These are phyloP conservation scores for Candida glaebosa DNA, from an alignment of 805 yeast species.

Conservation along the genomic window DNA sequence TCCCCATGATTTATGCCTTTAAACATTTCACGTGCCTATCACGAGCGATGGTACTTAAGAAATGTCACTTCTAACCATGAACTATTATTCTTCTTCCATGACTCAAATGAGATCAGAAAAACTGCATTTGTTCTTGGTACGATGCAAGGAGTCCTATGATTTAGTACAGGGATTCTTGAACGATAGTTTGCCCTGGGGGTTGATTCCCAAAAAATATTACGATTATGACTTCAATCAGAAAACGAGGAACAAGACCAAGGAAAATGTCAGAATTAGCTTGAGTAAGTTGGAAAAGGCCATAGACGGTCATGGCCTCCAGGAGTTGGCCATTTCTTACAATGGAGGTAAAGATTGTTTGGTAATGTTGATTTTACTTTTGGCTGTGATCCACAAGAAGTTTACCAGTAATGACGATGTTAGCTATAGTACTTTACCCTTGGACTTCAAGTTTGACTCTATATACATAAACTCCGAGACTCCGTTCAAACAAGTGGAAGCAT, in stretches of 20 bases:
- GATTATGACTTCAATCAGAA: conserved; percentile 19
- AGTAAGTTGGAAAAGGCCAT: conserved; percentile 25
- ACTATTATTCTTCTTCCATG: too few species aligned
- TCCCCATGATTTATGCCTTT: too few species aligned
- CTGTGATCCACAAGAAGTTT: conserved; percentile 40
- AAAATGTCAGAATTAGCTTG: conserved; percentile 25
- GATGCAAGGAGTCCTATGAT: conserved; percentile 30
- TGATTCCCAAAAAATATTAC: conserved; percentile 14
- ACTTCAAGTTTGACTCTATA: conserved; percentile 52
- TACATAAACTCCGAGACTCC: conserved; percentile 74
- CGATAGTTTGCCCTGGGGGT: conserved; percentile 26
- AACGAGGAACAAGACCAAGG: conserved; percentile 22
- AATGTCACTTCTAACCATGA: too few species aligned
- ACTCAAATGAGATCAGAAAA: conserved; percentile 5
- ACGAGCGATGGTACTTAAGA: too few species aligned
- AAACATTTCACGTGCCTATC: neutral
- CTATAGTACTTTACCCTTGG: conserved; percentile 17
- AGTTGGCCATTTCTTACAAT: conserved; percentile 80
- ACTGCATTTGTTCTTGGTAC: conserved; percentile 11
- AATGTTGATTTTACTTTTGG: conserved; percentile 70
- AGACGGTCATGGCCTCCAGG: conserved; percentile 33
- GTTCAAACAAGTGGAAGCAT: conserved; percentile 66
- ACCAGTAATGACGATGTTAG: conserved; percentile 5
- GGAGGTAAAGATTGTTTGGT: conserved; percentile 98
- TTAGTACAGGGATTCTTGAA: conserved; percentile 28